Conservation (phyloP, 768 basidiomycete genomes). For the Clavulina sp. region DNA sequence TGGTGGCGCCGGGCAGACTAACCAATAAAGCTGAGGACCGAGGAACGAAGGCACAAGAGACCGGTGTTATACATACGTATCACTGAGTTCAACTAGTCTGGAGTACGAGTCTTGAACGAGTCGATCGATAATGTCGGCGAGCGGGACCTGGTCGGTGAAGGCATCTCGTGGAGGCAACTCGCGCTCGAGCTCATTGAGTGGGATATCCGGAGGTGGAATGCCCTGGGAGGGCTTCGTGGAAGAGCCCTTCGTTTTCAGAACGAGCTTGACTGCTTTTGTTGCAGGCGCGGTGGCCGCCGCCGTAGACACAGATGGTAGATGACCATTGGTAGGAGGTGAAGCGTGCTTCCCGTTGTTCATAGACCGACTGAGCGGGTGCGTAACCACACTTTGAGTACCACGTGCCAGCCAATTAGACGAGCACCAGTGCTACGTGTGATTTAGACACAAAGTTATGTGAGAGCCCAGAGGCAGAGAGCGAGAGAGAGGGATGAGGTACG, state of each 20-base stretch:
- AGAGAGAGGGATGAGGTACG: background rate
- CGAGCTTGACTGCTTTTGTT: background rate
- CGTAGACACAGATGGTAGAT: background rate
- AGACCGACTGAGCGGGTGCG: background rate
- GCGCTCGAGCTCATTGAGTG: conserved; percentile 42
- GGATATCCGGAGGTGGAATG: conserved; percentile 14
- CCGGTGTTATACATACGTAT: conserved; percentile 44
- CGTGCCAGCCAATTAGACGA: background rate
- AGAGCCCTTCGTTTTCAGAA: background rate
- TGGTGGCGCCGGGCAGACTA: conserved; percentile 59
- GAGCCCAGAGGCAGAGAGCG: background rate
- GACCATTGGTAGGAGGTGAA: background rate
- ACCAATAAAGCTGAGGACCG: background rate
- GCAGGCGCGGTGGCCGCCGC: background rate
- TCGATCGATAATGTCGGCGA: conserved; percentile 59
- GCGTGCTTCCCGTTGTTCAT: background rate
- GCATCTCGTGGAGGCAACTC: conserved; percentile 53
- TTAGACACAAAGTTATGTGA: background rate
- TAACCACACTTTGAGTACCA: background rate
- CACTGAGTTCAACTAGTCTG: conserved; percentile 64
- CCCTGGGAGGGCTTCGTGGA: background rate
- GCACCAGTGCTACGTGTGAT: background rate
- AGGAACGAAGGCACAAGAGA: background rate
- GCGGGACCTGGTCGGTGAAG: conserved; percentile 52
- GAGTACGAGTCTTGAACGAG: conserved; percentile 66